Evolutionary conservation across 106 monocot genomes (phyloP), one percentile per base, ranked within the genome.

Genomic region (Amphibolis antarctica): DNA sequence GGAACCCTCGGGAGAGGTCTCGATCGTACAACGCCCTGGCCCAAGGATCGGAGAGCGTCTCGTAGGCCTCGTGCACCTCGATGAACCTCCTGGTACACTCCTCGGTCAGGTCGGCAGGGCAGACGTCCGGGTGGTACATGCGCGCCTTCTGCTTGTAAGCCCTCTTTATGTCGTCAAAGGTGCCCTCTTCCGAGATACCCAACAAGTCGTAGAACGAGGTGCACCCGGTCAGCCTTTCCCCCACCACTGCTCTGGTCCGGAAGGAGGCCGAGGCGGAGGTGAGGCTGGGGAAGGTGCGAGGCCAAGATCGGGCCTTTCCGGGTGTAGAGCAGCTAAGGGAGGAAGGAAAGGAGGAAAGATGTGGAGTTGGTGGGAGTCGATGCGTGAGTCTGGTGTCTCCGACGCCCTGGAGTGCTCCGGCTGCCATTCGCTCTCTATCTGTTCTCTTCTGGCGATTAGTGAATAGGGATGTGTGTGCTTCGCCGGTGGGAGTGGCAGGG

Each of bases 1-100:
- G 84, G 25, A 87, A 13, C 1, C 89, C 86, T 4, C 79, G 31
- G 21, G 86, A 47, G 7, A 36, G 36, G 7, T 36, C 36, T 4
- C 36, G 66, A 61, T 96, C 96, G 46, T 96, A 96, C 22, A 68
- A 31, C 3, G 83, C 84, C 18, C 89, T 72, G 29, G 69, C 44
- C 20, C 49, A 25, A 14, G 96, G 96, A 60, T 96, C 84, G n/a
- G 96, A 96, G 18, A 96, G 80, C 42, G 86, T 96, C 88, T 85
- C 85, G 62, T 88, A 92, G 5, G 92, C 92, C 79, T 85, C 82
- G 68, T 85, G 82, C 46, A 88, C 85, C 74, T 78, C 78, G 46
- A 88, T 93, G 73, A 93, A 93, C 46, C 69, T 58, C 24, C 76
- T 66, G 1, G 88, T 93, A 84, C 76, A 62, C 77, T 85, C 88